These are phyloP conservation scores for Trichaptum fuscoviolaceum DNA, from an alignment of 768 basidiomycete species.

Conservation along the genomic window DNA sequence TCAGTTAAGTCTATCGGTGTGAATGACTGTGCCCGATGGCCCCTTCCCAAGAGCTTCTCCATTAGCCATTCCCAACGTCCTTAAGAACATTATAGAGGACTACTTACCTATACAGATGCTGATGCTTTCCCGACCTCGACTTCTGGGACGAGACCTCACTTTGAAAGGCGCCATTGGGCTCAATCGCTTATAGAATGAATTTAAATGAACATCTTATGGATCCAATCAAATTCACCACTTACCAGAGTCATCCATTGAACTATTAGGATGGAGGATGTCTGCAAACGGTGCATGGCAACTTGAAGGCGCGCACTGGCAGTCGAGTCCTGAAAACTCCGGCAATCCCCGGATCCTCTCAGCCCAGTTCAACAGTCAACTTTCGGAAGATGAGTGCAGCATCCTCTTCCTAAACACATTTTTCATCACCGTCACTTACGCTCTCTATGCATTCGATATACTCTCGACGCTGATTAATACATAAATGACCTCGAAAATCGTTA, in stretches of 20 bases:
- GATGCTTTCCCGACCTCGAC: neutral
- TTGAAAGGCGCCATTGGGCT: neutral
- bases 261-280: neutral
- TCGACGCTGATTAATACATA: too few relatives aligned
- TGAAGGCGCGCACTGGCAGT: too few relatives aligned
- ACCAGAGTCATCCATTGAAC: neutral
- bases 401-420: too few relatives aligned
- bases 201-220: neutral
- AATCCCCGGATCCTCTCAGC: too few relatives aligned
- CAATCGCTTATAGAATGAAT: neutral
- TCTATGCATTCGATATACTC: too few relatives aligned
- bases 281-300: too few relatives aligned
- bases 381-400: too few relatives aligned
- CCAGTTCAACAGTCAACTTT: too few relatives aligned
- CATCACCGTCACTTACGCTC: too few relatives aligned
- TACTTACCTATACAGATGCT: neutral
- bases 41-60: conserved; percentile 22
- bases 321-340: too few relatives aligned
- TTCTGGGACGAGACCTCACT: neutral
- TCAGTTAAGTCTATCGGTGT: conserved; percentile 48
- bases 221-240: neutral
- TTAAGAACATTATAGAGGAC: neutral
- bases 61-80: neutral
- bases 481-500: too few relatives aligned
- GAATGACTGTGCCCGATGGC: conserved; percentile 47